These are phyloP conservation scores for Aaosphaeria pasadenensis DNA, from an alignment of 2,329 filamentous ascomycete species.

Conservation along the genomic window DNA sequence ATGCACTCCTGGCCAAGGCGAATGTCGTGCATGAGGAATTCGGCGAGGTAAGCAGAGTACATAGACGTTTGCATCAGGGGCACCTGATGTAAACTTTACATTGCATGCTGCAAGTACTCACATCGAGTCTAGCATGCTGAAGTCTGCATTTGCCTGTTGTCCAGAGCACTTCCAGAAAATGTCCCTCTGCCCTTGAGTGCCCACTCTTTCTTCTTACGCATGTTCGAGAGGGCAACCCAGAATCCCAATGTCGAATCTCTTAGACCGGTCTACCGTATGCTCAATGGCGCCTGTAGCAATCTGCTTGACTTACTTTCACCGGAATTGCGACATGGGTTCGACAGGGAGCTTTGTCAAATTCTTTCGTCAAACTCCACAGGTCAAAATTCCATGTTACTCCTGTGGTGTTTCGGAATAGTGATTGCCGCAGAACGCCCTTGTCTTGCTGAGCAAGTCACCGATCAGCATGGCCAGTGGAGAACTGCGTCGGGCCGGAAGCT, in stretches of 20 bases:
- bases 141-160: slow-evolving; percentile 31
- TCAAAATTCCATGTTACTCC: slow-evolving; percentile 23
- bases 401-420: slow-evolving; percentile 33
- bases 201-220: slow-evolving; percentile 31
- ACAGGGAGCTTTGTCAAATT: slow-evolving; percentile 24
- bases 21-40: slow-evolving; percentile 25
- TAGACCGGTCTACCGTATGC: slow-evolving; percentile 27
- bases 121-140: slow-evolving; percentile 20
- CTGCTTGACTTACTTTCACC: slow-evolving; percentile 22
- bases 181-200: slow-evolving; percentile 30
- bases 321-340: slow-evolving; percentile 19
- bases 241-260: slow-evolving; percentile 21
- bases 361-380: slow-evolving; percentile 18
- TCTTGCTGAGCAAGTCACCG: slow-evolving; percentile 1
- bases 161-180: slow-evolving; percentile 25
- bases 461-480: slow-evolving; percentile 18
- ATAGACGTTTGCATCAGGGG: not conserved
- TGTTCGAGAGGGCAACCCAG: slow-evolving; percentile 26
- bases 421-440: slow-evolving; percentile 23
- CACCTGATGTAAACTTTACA: too few species aligned
- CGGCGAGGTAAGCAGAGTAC: slow-evolving; percentile 19
- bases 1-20: slow-evolving; percentile 31
- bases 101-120: slow-evolving; percentile 2
- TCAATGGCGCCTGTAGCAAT: slow-evolving; percentile 34
- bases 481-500: slow-evolving; percentile 29